Evolutionary conservation across 495 filamentous ascomycete genomes (phyloP), one percentile per base, ranked within the genome.

Genomic region (Annulohypoxylon maeteangense): DNA sequence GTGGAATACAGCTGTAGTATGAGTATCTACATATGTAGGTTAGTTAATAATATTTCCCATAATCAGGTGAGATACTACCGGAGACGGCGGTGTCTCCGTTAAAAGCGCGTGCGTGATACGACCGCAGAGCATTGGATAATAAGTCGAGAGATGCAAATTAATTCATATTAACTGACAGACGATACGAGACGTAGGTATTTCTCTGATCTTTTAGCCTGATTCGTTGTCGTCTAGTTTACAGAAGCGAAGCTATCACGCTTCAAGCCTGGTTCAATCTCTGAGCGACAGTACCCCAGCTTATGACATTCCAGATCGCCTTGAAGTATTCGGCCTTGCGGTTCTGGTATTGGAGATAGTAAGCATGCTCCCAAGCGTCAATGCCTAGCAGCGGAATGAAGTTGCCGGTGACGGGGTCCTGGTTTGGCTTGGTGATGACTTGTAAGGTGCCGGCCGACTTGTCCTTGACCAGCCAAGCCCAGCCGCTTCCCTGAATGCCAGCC

Each of bases 391-490:
- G 93, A 65, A 87, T 80, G 80, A 87, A 91, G 73, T 89, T 88
- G 32, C 92, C 93, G 29, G 92, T 85, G 18, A 97, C 92, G 56
- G 93, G 90, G 80, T 97, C 93, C 81, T 97, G 93, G 85, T 96
- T 95, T 78, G 83, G 79, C 36, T 78, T 92, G 54, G 93, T 93
- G 81, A 91, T 89, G 77, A 98, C 89, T 65, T 84, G 81, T 32
- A 98, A 84, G 68, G 82, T 87, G 40, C 91, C 92, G 47, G 90
- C 94, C 80, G 91, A 86, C 78, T 88, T 92, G 83, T 98, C 94
- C 87, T 95, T 93, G 72, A 97, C 95, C 63, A 98, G 82, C 95
- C 95, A 98, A 57, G 92, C 92, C 95, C 95, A 98, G 47, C 95
- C 95, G 74, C 91, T 94, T 23, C 95, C 95, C 85, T 98, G 95